Conservation (phyloP, 164 flowering plant genomes). For the Taxillus chinensis region DNA sequence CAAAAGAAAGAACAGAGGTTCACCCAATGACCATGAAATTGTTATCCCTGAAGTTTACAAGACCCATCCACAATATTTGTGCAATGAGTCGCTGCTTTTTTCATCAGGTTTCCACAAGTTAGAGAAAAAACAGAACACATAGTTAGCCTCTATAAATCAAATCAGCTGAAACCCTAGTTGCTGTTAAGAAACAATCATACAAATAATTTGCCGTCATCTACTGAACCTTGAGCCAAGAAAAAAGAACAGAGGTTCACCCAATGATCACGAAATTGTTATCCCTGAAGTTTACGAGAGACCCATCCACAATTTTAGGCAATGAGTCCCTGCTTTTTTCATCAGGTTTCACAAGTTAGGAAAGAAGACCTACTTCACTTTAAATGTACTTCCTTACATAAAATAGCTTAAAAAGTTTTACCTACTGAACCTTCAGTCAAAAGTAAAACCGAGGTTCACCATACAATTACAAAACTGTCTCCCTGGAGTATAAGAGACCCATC, state of each 20-base stretch:
- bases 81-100: conserved; percentile 39
- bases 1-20: conserved; percentile 27
- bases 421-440: background rate
- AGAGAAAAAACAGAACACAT: too few relatives aligned
- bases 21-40: conserved; percentile 42
- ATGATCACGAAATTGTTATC: conserved; percentile 17
- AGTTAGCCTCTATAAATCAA: too few relatives aligned
- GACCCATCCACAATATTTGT: conserved; percentile 23
- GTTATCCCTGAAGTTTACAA: conserved; percentile 44
- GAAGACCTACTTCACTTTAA: too few relatives aligned
- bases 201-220: conserved; percentile 11
- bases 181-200: too few relatives aligned
- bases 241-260: conserved; percentile 26
- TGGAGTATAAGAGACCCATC: too few relatives aligned
- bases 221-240: conserved; percentile 23
- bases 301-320: conserved; percentile 15
- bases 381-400: too few relatives aligned
- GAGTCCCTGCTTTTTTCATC: conserved; percentile 27
- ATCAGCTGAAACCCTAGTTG: too few relatives aligned
- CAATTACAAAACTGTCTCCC: background rate
- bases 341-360: conserved; percentile 8
- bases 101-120: conserved; percentile 22
- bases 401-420: too few relatives aligned
- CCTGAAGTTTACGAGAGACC: conserved; percentile 25
- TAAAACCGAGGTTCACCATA: background rate